Percentiles rank a stretch among this genome's conserved stretches.
Conservation (phyloP, 2,329 filamentous ascomycete genomes). For the Diaporthe australafricana region DNA sequence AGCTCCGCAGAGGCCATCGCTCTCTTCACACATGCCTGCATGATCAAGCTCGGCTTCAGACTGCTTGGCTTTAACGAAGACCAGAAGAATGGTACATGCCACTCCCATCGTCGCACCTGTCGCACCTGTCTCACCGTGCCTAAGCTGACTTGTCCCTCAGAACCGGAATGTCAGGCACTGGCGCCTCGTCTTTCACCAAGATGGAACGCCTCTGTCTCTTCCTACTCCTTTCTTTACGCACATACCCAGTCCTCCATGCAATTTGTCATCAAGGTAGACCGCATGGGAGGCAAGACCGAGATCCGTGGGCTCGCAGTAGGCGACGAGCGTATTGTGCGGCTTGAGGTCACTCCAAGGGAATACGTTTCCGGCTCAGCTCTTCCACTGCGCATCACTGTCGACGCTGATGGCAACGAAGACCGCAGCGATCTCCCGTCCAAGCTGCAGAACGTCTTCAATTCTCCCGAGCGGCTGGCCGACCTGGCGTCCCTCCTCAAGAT, state of each 20-base stretch:
- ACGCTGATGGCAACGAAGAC: slow-evolving; percentile 58
- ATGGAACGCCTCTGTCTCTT: slow-evolving; percentile 82
- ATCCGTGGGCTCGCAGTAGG: slow-evolving; percentile 82
- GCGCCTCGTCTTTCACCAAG: slow-evolving; percentile 75
- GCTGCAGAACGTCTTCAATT: slow-evolving; percentile 77
- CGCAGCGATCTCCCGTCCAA: slow-evolving; percentile 60
- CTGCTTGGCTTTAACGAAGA: slow-evolving; percentile 89
- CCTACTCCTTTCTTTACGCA: slow-evolving; percentile 86
- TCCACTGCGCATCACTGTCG: slow-evolving; percentile 66
- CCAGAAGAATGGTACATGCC: slow-evolving; percentile 72
- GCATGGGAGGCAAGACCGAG: slow-evolving; percentile 86
- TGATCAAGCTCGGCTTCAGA: slow-evolving; percentile 83
- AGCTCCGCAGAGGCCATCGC: slow-evolving; percentile 85
- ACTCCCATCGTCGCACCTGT: not conserved
- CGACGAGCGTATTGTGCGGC: slow-evolving; percentile 82
- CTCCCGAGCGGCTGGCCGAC: slow-evolving; percentile 73
- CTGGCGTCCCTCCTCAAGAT: slow-evolving; percentile 79
- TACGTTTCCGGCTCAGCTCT: slow-evolving; percentile 73
- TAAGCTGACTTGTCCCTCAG: slow-evolving; percentile 47
- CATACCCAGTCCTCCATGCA: slow-evolving; percentile 88
- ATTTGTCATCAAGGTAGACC: slow-evolving; percentile 84
- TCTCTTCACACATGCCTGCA: slow-evolving; percentile 84
- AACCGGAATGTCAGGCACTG: slow-evolving; percentile 66
- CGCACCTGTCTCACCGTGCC: not conserved
- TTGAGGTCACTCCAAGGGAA: slow-evolving; percentile 81